A percentile compares a stretch with the other conserved stretches of the same genome.
Conservation (phyloP, 306 rosid species). For the Trichosanthes cucumerina region DNA sequence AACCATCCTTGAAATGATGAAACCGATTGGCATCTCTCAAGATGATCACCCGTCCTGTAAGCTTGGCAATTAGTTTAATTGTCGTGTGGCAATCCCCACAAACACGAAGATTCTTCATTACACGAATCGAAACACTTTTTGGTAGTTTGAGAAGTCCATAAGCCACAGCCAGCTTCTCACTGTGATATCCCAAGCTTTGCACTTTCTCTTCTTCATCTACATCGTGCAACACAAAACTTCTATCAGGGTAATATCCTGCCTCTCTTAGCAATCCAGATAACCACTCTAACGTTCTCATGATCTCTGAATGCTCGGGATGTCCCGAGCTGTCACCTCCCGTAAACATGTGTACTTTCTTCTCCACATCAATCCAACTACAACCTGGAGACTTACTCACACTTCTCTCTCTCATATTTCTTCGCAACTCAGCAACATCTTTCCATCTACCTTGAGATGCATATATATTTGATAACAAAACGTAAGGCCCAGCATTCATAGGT, state of each 20-base stretch:
- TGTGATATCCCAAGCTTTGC: conserved; percentile 18
- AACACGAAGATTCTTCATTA: conserved; percentile 22
- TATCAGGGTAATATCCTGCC: conserved; percentile 14
- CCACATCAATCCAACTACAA: conserved; percentile 26
- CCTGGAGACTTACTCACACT: conserved; percentile 18
- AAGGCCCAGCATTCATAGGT: conserved; percentile 14
- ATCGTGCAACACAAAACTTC: conserved; percentile 15
- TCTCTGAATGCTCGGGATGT: conserved; percentile 10
- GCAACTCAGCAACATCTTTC: conserved; percentile 10
- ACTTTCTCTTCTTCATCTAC: conserved; percentile 23
- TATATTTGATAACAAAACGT: conserved; percentile 21
- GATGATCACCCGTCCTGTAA: conserved; percentile 11
- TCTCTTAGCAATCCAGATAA: conserved; percentile 14
- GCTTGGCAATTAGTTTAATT: conserved; percentile 17
- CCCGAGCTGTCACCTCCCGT: conserved; percentile 16
- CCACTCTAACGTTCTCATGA: conserved; percentile 13
- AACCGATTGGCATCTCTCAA: conserved; percentile 23
- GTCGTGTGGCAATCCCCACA: conserved; percentile 27
- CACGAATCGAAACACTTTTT: conserved; percentile 10
- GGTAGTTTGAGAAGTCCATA: conserved; percentile 19
- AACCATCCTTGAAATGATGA: conserved; percentile 22
- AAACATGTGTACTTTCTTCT: conserved; percentile 22
- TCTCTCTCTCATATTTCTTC: conserved; percentile 15
- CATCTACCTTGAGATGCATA: conserved; percentile 21
- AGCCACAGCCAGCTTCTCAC: conserved; percentile 23